phyloP scores from a whole-genome alignment of 169 alveolate genomes.

The Cryptosporidium viatorum region DNA sequence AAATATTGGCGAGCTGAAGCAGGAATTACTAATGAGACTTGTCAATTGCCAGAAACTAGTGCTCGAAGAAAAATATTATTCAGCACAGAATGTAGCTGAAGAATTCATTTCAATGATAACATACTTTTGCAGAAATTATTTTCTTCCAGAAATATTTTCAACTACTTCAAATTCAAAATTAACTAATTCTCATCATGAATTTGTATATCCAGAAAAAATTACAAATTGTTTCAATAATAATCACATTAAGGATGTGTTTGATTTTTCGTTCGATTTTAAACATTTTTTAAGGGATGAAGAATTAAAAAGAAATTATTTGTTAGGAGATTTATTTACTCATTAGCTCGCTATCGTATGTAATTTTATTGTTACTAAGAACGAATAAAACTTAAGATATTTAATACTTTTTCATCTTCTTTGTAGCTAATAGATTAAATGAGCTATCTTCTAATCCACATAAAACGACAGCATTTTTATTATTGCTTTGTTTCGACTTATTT shows the following conservation, averaged over 20 bases:
- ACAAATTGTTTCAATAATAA: not conserved
- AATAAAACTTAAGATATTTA: not conserved
- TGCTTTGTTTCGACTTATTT: slow-evolving; percentile 16
- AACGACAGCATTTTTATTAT: not conserved
- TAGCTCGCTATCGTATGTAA: not conserved
- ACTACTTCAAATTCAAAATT: not conserved
- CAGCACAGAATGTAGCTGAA: slow-evolving; percentile 41
- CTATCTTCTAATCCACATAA: not conserved
- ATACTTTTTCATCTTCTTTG: slow-evolving; percentile 1
- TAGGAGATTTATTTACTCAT: not conserved
- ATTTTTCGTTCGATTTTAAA: slow-evolving; percentile 13
- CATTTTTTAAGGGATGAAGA: not conserved
- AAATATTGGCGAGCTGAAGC: slow-evolving; percentile 10
- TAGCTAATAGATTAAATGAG: slow-evolving; percentile 33
- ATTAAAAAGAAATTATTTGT: slow-evolving; percentile 8
- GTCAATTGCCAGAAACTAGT: slow-evolving; percentile 42
- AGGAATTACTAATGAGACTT: slow-evolving; percentile 26
- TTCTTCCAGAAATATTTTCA: not conserved
- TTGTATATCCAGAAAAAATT: not conserved
- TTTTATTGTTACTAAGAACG: not conserved
- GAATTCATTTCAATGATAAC: not conserved
- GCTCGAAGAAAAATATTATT: slow-evolving; percentile 46
- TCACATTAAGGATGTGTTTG: not conserved
- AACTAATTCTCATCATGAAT: not conserved
- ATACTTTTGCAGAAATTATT: not conserved